phyloP scores from a whole-genome alignment of 1,284 basidiomycete species.

The Fomitiporia mediterranea region DNA sequence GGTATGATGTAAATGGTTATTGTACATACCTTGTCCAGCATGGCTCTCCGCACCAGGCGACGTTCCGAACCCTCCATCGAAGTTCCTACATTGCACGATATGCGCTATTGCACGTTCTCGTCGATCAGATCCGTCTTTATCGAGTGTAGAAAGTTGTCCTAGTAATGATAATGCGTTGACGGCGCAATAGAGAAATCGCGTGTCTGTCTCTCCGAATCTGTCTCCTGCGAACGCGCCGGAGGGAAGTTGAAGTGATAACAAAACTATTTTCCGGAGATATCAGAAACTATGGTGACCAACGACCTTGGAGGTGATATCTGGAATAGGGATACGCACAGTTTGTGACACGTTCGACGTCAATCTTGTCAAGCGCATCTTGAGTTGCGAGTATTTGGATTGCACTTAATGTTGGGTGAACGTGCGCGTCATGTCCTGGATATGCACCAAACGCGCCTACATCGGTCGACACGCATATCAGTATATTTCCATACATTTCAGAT shows the following conservation, averaged over 20 bases:
- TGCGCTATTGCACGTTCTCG: constrained; percentile 67
- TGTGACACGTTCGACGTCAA: constrained; percentile 68
- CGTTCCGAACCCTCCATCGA: constrained; percentile 93
- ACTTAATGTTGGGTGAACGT: constrained; percentile 82
- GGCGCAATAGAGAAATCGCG: constrained; percentile 88
- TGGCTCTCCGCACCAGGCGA: constrained; percentile 87
- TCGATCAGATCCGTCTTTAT: constrained; percentile 22
- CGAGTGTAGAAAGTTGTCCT: constrained; percentile 49
- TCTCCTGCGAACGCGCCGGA: constrained; percentile 92
- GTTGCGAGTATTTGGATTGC: constrained; percentile 91
- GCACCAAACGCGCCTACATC: constrained; percentile 84
- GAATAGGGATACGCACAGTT: constrained; percentile 62
- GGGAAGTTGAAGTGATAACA: constrained; percentile 77
- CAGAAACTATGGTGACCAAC: too few species aligned
- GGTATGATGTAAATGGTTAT: neutral
- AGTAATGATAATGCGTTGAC: constrained; percentile 81
- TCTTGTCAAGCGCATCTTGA: constrained; percentile 72
- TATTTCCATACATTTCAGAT: constrained; percentile 1
- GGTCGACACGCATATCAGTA: constrained; percentile 12
- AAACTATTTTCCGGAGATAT: too few species aligned
- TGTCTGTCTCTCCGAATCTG: constrained; percentile 85
- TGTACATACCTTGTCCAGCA: constrained; percentile 74
- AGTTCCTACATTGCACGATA: constrained; percentile 80
- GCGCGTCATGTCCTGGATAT: constrained; percentile 90
- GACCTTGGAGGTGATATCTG: too few species aligned